Base-by-base conservation (phyloP, 495 filamentous ascomycete species). In the Entonaema liquescens region DNA sequence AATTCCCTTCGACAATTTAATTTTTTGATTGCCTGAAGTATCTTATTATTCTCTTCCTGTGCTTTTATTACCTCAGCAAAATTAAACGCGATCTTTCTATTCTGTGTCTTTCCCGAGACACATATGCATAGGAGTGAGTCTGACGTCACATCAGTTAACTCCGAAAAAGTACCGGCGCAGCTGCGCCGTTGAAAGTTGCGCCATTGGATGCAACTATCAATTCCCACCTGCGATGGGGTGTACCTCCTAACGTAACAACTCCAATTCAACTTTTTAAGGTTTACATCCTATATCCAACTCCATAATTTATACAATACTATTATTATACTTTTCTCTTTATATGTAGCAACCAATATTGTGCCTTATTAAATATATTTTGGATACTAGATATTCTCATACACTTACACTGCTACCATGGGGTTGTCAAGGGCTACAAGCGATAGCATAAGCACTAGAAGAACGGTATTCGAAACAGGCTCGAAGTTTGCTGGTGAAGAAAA, bases 151-250 rank as follows among this genome's bases (percentile, higher is more conserved):
- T 40, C 38, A 28, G 19, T 6, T 19, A 38, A 50, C 11, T 15
- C 49, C 13, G 25, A 19, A 26, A 21, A 19, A 26, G 26, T 25
- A 56, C 62, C 53, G 62, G 29, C 62, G 53, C 62, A 65, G 19
- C 28, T 65, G 62, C 62, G 62, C 50, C 17, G n/a, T n/a, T 65
- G 9, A 3, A 47, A 12, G 42, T 5, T 23, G n/a, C n/a, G n/a
- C n/a, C n/a, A n/a, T n/a, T n/a, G n/a, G n/a, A n/a, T n/a, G n/a
- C n/a, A 47, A 47, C 12, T 23, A 47, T 3, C 2, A 47, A 47
- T 29, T 53, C 49, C 23, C 49, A 53, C 25, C 25, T 53, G 49
- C 49, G 49, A 29, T 53, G 4, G 4, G 5, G 49, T 29, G 9
- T n/a, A n/a, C n/a, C n/a, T n/a, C n/a, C n/a, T n/a, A n/a, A n/a